Conservation (phyloP, 2,329 filamentous ascomycete species). For the Tolypocladium ovalisporum region DNA sequence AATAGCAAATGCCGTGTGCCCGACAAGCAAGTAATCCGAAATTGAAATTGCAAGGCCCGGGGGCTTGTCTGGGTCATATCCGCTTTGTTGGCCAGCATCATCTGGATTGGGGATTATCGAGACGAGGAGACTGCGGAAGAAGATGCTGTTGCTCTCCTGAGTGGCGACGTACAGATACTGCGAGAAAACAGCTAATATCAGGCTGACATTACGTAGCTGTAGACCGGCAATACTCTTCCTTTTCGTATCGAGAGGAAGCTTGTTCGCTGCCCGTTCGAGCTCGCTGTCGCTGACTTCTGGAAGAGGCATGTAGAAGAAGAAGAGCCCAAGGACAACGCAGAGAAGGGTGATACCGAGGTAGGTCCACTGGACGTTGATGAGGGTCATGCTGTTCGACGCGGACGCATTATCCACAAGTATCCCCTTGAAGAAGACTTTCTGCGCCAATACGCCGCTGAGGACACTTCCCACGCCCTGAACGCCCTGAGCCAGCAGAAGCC, state of each 20-base stretch:
- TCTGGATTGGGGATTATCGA: slow-evolving; percentile 22
- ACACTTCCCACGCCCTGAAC: slow-evolving; percentile 68
- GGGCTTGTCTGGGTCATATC: slow-evolving; percentile 17
- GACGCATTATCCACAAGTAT: slow-evolving; percentile 27
- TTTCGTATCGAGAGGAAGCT: slow-evolving; percentile 37
- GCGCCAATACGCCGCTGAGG: slow-evolving; percentile 59
- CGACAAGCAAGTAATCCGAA: slow-evolving; percentile 59
- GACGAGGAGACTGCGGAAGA: slow-evolving; percentile 41
- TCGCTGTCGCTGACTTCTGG: slow-evolving; percentile 49
- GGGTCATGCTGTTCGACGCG: slow-evolving; percentile 26
- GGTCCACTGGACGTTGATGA: slow-evolving; percentile 73
- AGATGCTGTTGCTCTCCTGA: slow-evolving; percentile 56
- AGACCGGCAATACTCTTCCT: slow-evolving; percentile 38
- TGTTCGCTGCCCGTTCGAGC: slow-evolving; percentile 35
- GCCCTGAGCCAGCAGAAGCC: slow-evolving; percentile 65
- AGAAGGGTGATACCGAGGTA: slow-evolving; percentile 73
- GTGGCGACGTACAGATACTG: slow-evolving; percentile 73
- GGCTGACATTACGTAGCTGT: slow-evolving; percentile 41
- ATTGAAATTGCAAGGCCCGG: slow-evolving; percentile 40
- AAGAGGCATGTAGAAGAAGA: slow-evolving; percentile 58
- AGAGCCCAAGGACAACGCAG: slow-evolving; percentile 57
- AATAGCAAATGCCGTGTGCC: slow-evolving; percentile 61
- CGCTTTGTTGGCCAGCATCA: slow-evolving; percentile 15
- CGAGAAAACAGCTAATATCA: slow-evolving; percentile 61
- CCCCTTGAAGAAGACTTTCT: slow-evolving; percentile 61